These are phyloP conservation scores for Aspergillus sp. DNA, from an alignment of 2,329 filamentous ascomycete species.

Conservation along the genomic window DNA sequence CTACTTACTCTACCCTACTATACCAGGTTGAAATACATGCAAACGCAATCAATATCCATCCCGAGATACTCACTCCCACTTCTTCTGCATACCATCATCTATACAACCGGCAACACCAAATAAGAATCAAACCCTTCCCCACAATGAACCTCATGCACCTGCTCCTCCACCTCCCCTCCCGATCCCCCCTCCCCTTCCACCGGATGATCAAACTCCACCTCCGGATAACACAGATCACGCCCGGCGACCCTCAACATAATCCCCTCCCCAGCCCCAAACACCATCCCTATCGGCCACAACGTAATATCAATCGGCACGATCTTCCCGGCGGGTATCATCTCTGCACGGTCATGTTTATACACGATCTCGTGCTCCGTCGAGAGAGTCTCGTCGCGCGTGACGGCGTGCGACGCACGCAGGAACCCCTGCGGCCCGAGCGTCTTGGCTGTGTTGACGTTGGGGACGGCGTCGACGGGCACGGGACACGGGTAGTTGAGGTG, in stretches of 20 bases:
- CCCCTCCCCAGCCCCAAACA: slow-evolving; percentile 26
- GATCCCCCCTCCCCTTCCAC: background rate
- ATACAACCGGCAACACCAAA: background rate
- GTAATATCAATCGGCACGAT: slow-evolving; percentile 21
- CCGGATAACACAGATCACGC: slow-evolving; percentile 25
- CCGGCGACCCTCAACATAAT: slow-evolving; percentile 24
- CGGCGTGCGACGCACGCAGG: slow-evolving; percentile 21
- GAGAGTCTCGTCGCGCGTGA: background rate
- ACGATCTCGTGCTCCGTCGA: background rate
- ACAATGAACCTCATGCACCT: slow-evolving; percentile 15
- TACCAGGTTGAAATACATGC: background rate
- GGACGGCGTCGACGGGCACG: slow-evolving; percentile 15
- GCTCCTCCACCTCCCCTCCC: background rate
- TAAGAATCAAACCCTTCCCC: slow-evolving; percentile 9
- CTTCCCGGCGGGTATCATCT: slow-evolving; percentile 10
- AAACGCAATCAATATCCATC: too few species aligned
- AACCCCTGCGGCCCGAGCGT: slow-evolving; percentile 24
- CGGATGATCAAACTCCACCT: slow-evolving; percentile 13
- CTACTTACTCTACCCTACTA: background rate
- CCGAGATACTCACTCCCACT: too few species aligned
- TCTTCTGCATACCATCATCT: background rate
- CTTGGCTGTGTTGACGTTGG: slow-evolving; percentile 20
- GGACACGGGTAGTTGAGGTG: slow-evolving; percentile 22
- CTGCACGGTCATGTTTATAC: slow-evolving; percentile 9
- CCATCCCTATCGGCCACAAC: slow-evolving; percentile 27